These are phyloP conservation scores for Secale cereale DNA, from an alignment of 176 grass and related monocot genomes.

Conservation along the genomic window DNA sequence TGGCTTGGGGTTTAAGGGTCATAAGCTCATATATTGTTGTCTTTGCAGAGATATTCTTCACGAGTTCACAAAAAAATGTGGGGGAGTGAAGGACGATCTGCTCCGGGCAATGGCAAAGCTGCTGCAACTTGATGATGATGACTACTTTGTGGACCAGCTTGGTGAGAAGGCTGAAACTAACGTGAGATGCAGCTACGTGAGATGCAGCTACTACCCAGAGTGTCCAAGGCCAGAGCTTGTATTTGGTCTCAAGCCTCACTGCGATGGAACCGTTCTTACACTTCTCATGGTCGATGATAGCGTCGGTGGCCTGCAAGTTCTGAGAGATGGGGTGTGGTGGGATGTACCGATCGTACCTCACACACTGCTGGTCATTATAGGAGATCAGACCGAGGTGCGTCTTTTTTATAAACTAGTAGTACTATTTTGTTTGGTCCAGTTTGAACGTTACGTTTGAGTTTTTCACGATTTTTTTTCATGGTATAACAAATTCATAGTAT, in stretches of 20 bases:
- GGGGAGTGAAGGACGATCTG: neutral
- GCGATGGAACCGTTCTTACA: too few relatives aligned
- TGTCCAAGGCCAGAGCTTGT: conserved; percentile 41
- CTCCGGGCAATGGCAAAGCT: neutral
- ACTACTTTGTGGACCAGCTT: conserved; percentile 12
- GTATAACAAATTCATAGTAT: too few relatives aligned
- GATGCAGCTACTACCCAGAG: conserved; percentile 43
- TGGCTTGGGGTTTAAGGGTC: too few relatives aligned
- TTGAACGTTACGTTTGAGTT: too few relatives aligned
- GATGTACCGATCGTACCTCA: conserved; percentile 9
- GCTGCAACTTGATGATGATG: neutral
- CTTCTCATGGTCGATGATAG: too few relatives aligned
- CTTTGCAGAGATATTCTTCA: conserved; percentile 33
- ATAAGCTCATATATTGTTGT: too few relatives aligned
- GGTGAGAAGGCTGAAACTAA: neutral
- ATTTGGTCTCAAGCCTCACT: conserved; percentile 26
- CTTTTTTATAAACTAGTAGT: too few relatives aligned
- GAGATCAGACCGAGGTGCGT: too few relatives aligned
- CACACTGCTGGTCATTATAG: conserved; percentile 40
- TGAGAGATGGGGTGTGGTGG: too few relatives aligned
- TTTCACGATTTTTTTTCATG: too few relatives aligned
- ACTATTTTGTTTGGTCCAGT: too few relatives aligned
- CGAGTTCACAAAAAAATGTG: conserved; percentile 20
- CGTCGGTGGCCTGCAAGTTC: neutral
- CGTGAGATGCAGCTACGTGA: too few relatives aligned